Percentiles rank a stretch among this genome's conserved stretches.
These are phyloP conservation scores for Misopates orontium DNA, from an alignment of 257 asterid species.

Conservation along the genomic window DNA sequence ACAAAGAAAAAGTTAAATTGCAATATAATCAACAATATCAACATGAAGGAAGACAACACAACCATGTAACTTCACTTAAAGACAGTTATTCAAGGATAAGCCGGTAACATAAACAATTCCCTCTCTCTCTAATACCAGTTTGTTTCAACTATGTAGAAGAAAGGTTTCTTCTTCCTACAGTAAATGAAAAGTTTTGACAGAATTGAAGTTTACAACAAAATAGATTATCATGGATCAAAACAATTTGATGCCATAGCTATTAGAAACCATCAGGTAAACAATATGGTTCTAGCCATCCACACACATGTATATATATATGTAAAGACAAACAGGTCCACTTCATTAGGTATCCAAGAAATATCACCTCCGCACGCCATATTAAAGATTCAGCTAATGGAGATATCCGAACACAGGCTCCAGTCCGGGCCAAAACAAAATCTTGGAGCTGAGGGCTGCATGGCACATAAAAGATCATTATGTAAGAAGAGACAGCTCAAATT, in stretches of 20 bases:
- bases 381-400: conserved; percentile 70
- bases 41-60: conserved; percentile 4
- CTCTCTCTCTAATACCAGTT: too few species aligned
- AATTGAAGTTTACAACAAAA: too few species aligned
- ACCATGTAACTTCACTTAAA: not conserved
- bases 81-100: too few species aligned
- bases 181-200: too few species aligned
- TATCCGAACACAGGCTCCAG: conserved; percentile 68
- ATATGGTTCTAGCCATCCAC: too few species aligned
- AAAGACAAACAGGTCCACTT: not conserved
- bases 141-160: too few species aligned
- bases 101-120: too few species aligned
- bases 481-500: conserved; percentile 14
- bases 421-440: conserved; percentile 47
- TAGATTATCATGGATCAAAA: too few species aligned
- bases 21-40: conserved; percentile 18
- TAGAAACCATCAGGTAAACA: too few species aligned
- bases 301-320: too few species aligned
- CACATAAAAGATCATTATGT: conserved; percentile 23
- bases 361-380: conserved; percentile 95
- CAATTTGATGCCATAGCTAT: too few species aligned
- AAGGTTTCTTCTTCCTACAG: too few species aligned
- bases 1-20: conserved; percentile 31
- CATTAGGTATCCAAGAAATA: conserved; percentile 23
- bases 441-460: conserved; percentile 61